Evolutionary conservation across 2,329 filamentous ascomycete species (phyloP).

Genomic region (Teratosphaeria zuluensis): DNA sequence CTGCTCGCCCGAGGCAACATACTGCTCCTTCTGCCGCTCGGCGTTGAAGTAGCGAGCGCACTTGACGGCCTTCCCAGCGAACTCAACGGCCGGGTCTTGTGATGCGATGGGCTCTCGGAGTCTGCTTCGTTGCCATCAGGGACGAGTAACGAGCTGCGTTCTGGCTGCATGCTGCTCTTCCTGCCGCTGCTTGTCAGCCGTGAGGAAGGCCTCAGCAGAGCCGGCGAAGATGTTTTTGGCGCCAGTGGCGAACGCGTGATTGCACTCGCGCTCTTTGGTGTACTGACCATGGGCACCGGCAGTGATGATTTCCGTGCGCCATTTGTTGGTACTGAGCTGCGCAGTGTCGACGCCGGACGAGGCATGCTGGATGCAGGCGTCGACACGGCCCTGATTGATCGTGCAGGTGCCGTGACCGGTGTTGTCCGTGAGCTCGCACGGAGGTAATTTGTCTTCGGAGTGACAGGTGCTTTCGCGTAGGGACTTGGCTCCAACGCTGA

Average conservation of each 20-base stretch:
- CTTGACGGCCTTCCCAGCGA: constrained; percentile 1
- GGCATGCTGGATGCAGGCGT: not conserved
- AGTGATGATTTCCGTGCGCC: constrained; percentile 3
- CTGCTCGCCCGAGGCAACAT: constrained; percentile 8
- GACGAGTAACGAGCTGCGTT: constrained; percentile 2
- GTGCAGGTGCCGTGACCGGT: not conserved
- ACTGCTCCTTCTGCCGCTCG: constrained; percentile 13
- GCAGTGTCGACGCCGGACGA: constrained; percentile 3
- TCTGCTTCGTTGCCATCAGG: constrained; percentile 21
- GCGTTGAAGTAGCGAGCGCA: not conserved
- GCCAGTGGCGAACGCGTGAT: constrained; percentile 5
- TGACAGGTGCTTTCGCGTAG: constrained; percentile 23
- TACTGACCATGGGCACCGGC: not conserved
- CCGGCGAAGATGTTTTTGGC: constrained; percentile 10
- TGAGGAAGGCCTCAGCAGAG: constrained; percentile 6
- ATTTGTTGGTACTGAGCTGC: not conserved
- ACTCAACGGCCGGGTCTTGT: constrained; percentile 12
- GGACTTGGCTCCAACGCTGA: constrained; percentile 25
- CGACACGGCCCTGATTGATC: not conserved
- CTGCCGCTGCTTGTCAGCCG: constrained; percentile 7
- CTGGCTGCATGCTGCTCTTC: constrained; percentile 14
- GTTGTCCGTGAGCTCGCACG: constrained; percentile 6
- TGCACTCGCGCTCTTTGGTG: constrained; percentile 4
- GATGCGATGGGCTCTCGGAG: constrained; percentile 14
- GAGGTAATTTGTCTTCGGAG: constrained; percentile 20